phyloP scores from a whole-genome alignment of 345 rosid genomes.

The Salix brachista region DNA sequence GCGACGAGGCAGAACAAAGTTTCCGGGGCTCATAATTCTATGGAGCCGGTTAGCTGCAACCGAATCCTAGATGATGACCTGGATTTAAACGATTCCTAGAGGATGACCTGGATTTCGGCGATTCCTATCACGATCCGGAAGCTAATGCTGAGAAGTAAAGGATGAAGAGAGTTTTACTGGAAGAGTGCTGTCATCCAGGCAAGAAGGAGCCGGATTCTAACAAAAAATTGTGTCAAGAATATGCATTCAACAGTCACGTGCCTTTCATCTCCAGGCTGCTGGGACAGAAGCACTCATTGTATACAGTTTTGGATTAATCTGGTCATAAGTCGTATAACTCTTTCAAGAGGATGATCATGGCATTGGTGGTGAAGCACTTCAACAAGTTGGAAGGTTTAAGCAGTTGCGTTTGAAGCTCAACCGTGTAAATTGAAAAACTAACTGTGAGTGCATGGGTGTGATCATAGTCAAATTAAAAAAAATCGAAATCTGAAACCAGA shows the following conservation, averaged over 20 bases:
- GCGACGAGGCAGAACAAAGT: slow-evolving; percentile 18
- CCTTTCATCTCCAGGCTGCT: background rate
- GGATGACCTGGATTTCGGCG: slow-evolving; percentile 28
- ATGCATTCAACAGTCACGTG: background rate
- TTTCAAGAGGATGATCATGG: too few species aligned
- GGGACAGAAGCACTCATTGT: too few species aligned
- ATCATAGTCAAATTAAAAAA: too few species aligned
- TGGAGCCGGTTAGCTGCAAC: background rate
- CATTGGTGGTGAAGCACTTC: too few species aligned
- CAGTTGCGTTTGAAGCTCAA: too few species aligned
- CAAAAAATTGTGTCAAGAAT: background rate
- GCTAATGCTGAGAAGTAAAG: slow-evolving; percentile 8
- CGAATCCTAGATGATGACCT: slow-evolving; percentile 28
- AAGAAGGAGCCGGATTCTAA: background rate
- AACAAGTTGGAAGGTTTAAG: too few species aligned
- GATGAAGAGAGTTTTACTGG: slow-evolving; percentile 19
- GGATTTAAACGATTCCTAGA: slow-evolving; percentile 24
- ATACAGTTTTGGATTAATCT: too few species aligned
- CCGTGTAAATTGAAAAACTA: too few species aligned
- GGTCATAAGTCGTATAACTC: too few species aligned
- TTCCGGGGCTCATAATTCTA: slow-evolving; percentile 10
- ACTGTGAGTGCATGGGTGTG: too few species aligned
- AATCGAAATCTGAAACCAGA: too few species aligned
- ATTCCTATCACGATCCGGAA: slow-evolving; percentile 19
- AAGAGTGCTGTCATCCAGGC: slow-evolving; percentile 37